Percentiles rank a stretch among this genome's conserved stretches.
Evolutionary conservation across 2,329 filamentous ascomycete genomes (phyloP).

Genomic region (Colletotrichum camelliae): DNA sequence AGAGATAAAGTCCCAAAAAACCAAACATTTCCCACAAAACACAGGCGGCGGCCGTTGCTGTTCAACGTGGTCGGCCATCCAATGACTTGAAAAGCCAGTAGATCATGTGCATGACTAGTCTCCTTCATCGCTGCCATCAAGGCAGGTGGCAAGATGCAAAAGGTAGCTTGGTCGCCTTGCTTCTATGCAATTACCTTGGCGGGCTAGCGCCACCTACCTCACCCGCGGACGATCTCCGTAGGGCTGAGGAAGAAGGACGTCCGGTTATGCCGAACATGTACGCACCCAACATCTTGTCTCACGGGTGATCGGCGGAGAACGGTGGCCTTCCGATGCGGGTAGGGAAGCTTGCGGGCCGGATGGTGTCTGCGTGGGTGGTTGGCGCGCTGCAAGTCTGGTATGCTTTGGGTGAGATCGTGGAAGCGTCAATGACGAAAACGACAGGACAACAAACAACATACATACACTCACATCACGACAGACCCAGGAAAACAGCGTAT

Average conservation of each 20-base stretch:
- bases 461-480: not conserved
- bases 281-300: not conserved
- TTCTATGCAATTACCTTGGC: not conserved
- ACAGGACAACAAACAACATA: not conserved
- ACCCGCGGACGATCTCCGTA: slow-evolving; percentile 2
- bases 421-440: not conserved
- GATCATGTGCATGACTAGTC: not conserved
- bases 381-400: not conserved
- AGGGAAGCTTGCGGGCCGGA: not conserved
- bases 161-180: not conserved
- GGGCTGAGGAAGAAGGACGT: not conserved
- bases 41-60: not conserved
- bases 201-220: slow-evolving; percentile 9
- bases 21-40: not conserved
- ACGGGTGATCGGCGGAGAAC: not conserved
- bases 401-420: not conserved
- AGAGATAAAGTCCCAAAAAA: not conserved
- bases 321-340: not conserved
- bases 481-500: not conserved
- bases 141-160: not conserved
- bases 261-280: not conserved
- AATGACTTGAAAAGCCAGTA: not conserved
- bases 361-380: not conserved
- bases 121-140: not conserved
- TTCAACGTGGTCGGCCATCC: not conserved